Evolutionary conservation across 2,329 filamentous ascomycete genomes (phyloP), one percentile per base, ranked within the genome.

Genomic region (Scytalidium sp.): DNA sequence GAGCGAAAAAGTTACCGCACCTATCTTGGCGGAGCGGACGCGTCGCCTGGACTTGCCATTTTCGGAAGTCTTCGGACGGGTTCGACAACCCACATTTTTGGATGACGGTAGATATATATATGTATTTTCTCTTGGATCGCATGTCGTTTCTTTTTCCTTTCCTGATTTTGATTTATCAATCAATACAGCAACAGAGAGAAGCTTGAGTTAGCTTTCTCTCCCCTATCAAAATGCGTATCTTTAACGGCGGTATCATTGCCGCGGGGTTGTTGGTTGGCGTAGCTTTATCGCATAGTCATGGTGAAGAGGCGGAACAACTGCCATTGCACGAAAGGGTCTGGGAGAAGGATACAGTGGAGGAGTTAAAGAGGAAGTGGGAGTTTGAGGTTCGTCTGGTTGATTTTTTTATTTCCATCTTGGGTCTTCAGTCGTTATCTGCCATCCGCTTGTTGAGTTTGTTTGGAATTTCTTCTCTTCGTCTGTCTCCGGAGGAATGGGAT

Each of bases 351-450:
- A 71, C 77, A 51, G 63, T 78, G 20, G 73, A 73, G 15, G 77
- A 80, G 58, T 65, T 83, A 41, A 73, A 82, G 60, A 66, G 66
- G 44, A 81, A 81, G 73, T 83, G 79, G 79, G 77, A 78, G 2
- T 70, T 69, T 42, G 79, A 83, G 67, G 79, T 81, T 62, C 60
- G 75, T 58, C 43, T 19, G 13, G 25, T 36, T 20, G 29, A 41
- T 20, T 44, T 22, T n/a, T 27, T 43, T 25, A 42, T 44, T 44
- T 22, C 40, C 46, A 43, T 49, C 20, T 42, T 43, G 10, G 21
- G 2, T 13, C n/a, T 42, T 29, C 15, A 7, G 7, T 36, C 15
- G 32, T n/a, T n/a, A 36, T 9, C 17, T 8, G 15, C 13, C 13
- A 36, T 36, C 13, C 32, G 32, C 17, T 36, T 36, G 32, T 9